Evolutionary conservation across 2,329 filamentous ascomycete genomes (phyloP), one percentile per base, ranked within the genome.

Genomic region (Aspergillus fumigatiaffinis): DNA sequence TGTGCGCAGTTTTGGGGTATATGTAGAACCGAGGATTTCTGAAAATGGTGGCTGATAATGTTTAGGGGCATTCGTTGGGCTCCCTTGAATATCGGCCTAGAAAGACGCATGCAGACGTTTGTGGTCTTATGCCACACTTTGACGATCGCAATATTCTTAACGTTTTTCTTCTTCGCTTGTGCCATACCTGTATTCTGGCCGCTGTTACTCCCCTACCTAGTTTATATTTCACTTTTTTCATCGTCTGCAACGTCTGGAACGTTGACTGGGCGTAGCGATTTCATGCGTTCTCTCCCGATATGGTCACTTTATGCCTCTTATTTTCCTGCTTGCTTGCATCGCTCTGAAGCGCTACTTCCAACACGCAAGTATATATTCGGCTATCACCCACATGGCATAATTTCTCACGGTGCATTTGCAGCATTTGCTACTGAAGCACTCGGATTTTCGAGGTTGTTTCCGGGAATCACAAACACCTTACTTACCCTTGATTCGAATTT

Each of bases 401-500:
- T 99, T 68, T 94, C 90, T 4, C 91, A 97, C 67, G 94, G 93
- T n/a, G 93, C 92, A 0, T 97, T 93, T 77, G 90, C 87, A 4
- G 90, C 92, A 4, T 97, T 97, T 69, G 90, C 83, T 3, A 97
- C 93, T 0, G 92, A 97, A 66, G 91, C 91, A 0, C 82, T 97
- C 0, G 91, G 91, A 0, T 97, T 97, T 73, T 82, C 85, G 0
- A 85, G 90, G 55, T 85, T 96, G 60, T 99, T 97, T 68, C 94
- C 94, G 0, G 93, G 92, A 58, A 96, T 99, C 73, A 96, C 90
- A 49, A 97, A 97, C 76, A 92, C 90, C 7, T 79, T 97, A 23
- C 80, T 97, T 35, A 99, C 94, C 0, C 84, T 99, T n/a, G 94
- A 97, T 68, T 88, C 88, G 53, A 99, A 97, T 77, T 97, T 99